Base-by-base conservation (phyloP, 202 grass and related monocot genomes). In the Thinopyrum obtusiflorum region DNA sequence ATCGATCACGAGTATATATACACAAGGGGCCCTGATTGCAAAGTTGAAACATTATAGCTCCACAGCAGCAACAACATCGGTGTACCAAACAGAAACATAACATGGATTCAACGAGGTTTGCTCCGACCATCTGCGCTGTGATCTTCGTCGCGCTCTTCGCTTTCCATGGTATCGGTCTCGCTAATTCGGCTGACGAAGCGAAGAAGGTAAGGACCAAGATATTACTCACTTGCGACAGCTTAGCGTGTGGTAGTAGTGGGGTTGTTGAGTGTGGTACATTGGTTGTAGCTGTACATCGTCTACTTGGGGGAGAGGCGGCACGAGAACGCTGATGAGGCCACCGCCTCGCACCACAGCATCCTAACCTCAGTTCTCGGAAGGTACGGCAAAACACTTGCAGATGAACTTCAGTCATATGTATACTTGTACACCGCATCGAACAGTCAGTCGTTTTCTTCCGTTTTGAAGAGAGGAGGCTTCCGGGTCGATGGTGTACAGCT, bases 401-500 rank as follows among this genome's bases (percentile, higher is more conserved):
- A 46, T 67, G 29, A 6, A 9, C 29, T 67, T 33, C 65, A 66
- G 14, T 5, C 33, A 1, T 7, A 4, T 65, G 14, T 66, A 40
- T 66, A 40, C 37, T 39, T 39, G 36, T 9, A 66, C 13, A 6
- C 6, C 6, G 32, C 32, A 33, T 5, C 4, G 32, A 33, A 33
- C 32, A 33, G 32, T 33, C 32, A 6, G 33, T 35, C 33, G 33
- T 35, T 35, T 31, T 31, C 4, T 65, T 28, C 35, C 15, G 4
- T 68, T 68, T 44, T 66, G 61, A 60, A 92, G 90, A 61, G 70
- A 77, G 68, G 75, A 89, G 8, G 90, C 90, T 8, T 23, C 73
- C 4, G 61, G 53, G 55, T 81, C 87, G 13, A 87, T 89, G 12
- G 57, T 92, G 14, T 92, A 89, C 37, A 89, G 72, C 65, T 91